A percentile compares a stretch with the other conserved stretches of the same genome.
These are phyloP conservation scores for Colletotrichum sp. DNA, from an alignment of 2,329 filamentous ascomycete species.

Conservation along the genomic window DNA sequence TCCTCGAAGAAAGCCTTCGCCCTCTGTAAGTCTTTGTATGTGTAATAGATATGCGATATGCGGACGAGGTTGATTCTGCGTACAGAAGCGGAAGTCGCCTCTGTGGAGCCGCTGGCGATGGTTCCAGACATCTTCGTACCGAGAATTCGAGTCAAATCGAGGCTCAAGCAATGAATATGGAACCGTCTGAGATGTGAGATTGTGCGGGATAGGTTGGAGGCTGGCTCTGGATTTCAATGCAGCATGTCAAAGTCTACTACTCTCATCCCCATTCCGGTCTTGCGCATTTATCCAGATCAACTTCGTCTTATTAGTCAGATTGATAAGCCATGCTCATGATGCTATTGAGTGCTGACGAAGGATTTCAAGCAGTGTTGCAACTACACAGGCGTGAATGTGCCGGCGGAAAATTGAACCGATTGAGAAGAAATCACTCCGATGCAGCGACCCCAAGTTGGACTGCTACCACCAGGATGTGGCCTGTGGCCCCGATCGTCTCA, in stretches of 20 bases:
- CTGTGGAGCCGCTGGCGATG: neutral
- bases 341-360: neutral
- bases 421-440: neutral
- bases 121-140: neutral
- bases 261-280: neutral
- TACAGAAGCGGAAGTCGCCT: neutral
- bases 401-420: neutral
- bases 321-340: neutral
- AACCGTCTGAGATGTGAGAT: neutral
- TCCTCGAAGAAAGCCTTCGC: conserved; percentile 49
- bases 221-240: neutral
- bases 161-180: neutral
- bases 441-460: neutral
- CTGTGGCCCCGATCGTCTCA: neutral
- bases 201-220: neutral
- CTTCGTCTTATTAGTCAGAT: no score
- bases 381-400: neutral
- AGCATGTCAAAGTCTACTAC: neutral
- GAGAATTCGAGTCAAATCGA: neutral
- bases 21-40: conserved; percentile 46
- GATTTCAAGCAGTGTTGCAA: neutral
- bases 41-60: conserved; percentile 53
- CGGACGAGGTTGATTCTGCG: conserved; percentile 39
- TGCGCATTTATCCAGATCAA: neutral
- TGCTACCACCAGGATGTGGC: no score